These are phyloP conservation scores for Cryphonectria nitschkei DNA, from an alignment of 2,329 filamentous ascomycete species.

Conservation along the genomic window DNA sequence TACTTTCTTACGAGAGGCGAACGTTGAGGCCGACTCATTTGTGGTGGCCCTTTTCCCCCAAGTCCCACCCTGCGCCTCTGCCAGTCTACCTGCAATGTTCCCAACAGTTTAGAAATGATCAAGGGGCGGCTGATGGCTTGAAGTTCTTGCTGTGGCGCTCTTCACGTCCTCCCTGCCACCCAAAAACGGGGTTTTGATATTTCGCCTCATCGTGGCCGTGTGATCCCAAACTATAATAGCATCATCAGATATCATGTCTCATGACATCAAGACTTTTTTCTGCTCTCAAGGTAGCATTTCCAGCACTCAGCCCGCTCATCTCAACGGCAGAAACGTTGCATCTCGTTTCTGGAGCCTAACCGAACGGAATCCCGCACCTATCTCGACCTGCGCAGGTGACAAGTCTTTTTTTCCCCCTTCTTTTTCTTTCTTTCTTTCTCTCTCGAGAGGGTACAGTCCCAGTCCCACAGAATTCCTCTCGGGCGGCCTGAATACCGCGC, in stretches of 20 bases:
- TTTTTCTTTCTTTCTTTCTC: too few species aligned
- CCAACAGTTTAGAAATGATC: background rate
- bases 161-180: background rate
- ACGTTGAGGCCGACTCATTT: background rate
- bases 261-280: background rate
- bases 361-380: background rate
- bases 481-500: background rate
- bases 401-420: too few species aligned
- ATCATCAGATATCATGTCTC: constrained; percentile 1
- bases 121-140: background rate
- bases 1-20: background rate
- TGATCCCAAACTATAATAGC: background rate
- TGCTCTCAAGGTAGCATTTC: background rate
- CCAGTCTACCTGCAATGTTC: background rate
- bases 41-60: background rate
- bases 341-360: background rate
- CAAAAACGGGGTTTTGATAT: background rate
- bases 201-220: background rate
- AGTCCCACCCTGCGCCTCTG: background rate
- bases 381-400: too few species aligned
- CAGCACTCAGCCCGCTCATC: background rate
- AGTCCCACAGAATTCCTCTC: background rate
- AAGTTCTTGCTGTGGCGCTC: background rate
- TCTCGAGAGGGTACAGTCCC: background rate
- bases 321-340: background rate